Percentiles rank a stretch among this genome's conserved stretches.
These are phyloP conservation scores for Colletotrichum phormii DNA, from an alignment of 2,329 filamentous ascomycete genomes.

Conservation along the genomic window DNA sequence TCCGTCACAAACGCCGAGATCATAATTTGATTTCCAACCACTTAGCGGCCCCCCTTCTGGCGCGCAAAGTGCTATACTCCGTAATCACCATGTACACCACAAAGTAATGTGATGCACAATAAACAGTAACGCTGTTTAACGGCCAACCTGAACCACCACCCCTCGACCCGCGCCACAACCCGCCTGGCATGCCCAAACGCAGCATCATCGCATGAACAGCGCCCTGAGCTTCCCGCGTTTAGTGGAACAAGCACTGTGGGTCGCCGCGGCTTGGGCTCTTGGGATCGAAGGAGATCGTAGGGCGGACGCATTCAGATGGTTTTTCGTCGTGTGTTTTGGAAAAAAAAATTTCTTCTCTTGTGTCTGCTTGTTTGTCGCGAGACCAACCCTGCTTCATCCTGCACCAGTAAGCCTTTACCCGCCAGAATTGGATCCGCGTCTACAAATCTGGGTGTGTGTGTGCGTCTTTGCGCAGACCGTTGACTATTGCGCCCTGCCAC, in stretches of 20 bases:
- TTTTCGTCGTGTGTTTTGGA: neutral
- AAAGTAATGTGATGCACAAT: neutral
- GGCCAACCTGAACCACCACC: neutral
- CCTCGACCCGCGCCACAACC: neutral
- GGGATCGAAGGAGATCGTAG: slow-evolving; percentile 16
- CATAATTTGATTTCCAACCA: slow-evolving; percentile 32
- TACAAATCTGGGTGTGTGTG: neutral
- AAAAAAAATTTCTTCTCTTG: neutral
- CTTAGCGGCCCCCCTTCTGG: neutral
- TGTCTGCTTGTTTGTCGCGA: neutral
- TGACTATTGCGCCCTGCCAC: slow-evolving; percentile 25
- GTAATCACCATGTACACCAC: neutral
- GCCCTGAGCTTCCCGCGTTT: slow-evolving; percentile 27
- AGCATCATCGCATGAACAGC: slow-evolving; percentile 28
- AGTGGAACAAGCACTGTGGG: slow-evolving; percentile 14
- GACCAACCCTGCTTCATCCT: slow-evolving; percentile 4
- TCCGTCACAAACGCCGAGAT: slow-evolving; percentile 33
- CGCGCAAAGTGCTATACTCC: neutral
- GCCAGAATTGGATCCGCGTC: neutral
- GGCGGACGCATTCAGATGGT: slow-evolving; percentile 26
- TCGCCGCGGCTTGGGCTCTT: neutral
- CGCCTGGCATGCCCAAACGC: slow-evolving; percentile 7
- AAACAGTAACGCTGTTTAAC: neutral
- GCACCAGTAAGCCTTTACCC: neutral
- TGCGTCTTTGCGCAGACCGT: slow-evolving; percentile 25